phyloP scores from a whole-genome alignment of 2,329 filamentous ascomycete species.

The Orbilia blumenaviensis region DNA sequence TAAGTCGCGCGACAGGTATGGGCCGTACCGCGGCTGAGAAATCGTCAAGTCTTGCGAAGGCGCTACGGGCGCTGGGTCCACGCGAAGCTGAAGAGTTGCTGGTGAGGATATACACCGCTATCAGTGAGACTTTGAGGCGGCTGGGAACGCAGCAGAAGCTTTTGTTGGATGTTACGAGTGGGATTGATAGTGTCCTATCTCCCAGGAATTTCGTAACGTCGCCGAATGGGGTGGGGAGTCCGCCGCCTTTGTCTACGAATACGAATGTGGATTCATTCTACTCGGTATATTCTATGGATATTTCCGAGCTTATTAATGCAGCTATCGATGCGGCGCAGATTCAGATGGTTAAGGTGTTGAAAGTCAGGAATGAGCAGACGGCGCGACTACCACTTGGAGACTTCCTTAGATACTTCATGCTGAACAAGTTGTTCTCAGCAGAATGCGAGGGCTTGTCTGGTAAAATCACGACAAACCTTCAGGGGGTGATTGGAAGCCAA shows the following conservation, averaged over 20 bases:
- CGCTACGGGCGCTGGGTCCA: constrained; percentile 82
- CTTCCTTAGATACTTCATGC: constrained; percentile 82
- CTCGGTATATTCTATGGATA: constrained; percentile 67
- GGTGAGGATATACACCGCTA: constrained; percentile 81
- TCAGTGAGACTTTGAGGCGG: constrained; percentile 85
- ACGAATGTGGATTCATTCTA: constrained; percentile 46
- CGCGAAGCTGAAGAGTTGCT: constrained; percentile 86
- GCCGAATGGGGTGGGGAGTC: constrained; percentile 62
- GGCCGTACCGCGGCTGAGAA: constrained; percentile 63
- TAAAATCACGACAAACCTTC: constrained; percentile 76
- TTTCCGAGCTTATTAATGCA: constrained; percentile 79
- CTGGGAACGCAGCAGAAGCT: constrained; percentile 92
- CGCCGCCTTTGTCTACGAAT: constrained; percentile 54
- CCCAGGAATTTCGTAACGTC: constrained; percentile 63
- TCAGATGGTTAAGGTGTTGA: constrained; percentile 74
- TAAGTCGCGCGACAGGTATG: constrained; percentile 54
- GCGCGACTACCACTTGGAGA: constrained; percentile 72
- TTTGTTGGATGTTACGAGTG: constrained; percentile 88
- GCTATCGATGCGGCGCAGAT: constrained; percentile 80
- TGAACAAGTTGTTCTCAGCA: constrained; percentile 83
- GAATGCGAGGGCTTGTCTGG: constrained; percentile 87
- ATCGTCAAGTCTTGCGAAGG: constrained; percentile 77
- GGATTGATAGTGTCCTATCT: constrained; percentile 58
- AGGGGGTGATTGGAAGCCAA: constrained; percentile 80
- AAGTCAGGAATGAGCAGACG: constrained; percentile 78